Percentiles rank a stretch among this genome's conserved stretches.
These are phyloP conservation scores for Cercophora samala DNA, from an alignment of 495 filamentous ascomycete species.

Conservation along the genomic window DNA sequence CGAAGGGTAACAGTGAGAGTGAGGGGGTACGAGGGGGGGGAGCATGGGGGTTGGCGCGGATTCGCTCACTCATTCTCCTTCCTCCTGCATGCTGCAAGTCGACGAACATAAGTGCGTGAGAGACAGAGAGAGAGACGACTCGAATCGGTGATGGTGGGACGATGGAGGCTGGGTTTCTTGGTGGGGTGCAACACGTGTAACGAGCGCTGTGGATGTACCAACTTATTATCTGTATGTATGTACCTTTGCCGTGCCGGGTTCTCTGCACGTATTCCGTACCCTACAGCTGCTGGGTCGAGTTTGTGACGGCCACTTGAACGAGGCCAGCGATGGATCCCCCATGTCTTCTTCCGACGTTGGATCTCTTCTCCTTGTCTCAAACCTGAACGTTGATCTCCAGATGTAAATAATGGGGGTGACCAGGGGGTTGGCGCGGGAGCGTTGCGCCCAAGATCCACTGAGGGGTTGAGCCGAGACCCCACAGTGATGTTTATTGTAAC, in stretches of 20 bases:
- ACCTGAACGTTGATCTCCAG: not conserved
- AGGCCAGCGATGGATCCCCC: not conserved
- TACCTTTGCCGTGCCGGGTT: not conserved
- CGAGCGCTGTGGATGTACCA: constrained; percentile 19
- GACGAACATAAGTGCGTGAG: not conserved
- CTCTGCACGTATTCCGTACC: not conserved
- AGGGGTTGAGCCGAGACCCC: not conserved
- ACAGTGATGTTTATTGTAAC: not conserved
- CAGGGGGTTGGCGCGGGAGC: not conserved
- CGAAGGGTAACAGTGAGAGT: not conserved
- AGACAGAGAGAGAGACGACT: too few relatives aligned
- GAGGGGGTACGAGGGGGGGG: not conserved
- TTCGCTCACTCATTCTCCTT: not conserved
- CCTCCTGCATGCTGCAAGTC: constrained; percentile 5
- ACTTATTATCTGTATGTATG: not conserved
- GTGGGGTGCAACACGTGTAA: constrained; percentile 30
- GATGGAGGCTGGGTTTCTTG: constrained; percentile 4
- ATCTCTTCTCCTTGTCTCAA: not conserved
- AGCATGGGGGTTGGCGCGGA: not conserved
- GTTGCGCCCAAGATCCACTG: not conserved
- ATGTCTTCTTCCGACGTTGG: not conserved
- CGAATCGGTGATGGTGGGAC: not conserved
- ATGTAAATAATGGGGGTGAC: not conserved
- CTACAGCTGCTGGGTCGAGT: not conserved
- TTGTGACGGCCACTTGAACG: not conserved